A percentile compares a stretch with the other conserved stretches of the same genome.
Evolutionary conservation across 2,329 filamentous ascomycete species (phyloP).

Genomic region (Trichoderma atrobrunneum): DNA sequence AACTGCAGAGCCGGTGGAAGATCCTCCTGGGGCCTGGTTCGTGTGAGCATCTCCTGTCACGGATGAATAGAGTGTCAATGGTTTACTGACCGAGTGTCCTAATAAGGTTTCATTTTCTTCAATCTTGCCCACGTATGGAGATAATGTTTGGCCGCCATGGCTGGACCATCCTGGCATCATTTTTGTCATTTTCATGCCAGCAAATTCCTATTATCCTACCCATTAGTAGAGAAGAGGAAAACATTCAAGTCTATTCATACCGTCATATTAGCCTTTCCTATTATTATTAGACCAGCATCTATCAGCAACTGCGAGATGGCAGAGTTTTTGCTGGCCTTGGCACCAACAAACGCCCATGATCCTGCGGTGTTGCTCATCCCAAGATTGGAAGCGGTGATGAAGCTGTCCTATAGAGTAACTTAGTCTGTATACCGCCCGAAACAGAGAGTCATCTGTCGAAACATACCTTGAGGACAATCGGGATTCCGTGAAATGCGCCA

Average conservation of each 20-base stretch:
- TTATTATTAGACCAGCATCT: constrained; percentile 25
- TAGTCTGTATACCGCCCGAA: background rate
- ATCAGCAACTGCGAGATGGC: constrained; percentile 19
- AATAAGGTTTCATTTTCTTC: constrained; percentile 20
- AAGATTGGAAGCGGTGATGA: constrained; percentile 20
- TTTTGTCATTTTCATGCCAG: constrained; percentile 24
- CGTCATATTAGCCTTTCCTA: constrained; percentile 25
- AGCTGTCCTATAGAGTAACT: constrained; percentile 18
- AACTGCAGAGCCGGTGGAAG: constrained; percentile 35
- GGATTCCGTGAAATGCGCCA: constrained; percentile 26
- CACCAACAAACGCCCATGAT: constrained; percentile 21
- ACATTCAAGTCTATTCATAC: background rate
- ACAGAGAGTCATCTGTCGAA: too few relatives aligned
- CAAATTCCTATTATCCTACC: constrained; percentile 18
- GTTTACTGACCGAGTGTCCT: constrained; percentile 22
- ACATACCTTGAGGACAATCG: constrained; percentile 28
- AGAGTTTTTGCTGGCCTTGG: constrained; percentile 18
- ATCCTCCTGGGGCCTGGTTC: constrained; percentile 32
- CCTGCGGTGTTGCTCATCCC: constrained; percentile 26
- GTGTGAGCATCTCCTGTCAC: background rate
- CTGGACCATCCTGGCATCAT: constrained; percentile 19
- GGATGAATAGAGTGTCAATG: background rate
- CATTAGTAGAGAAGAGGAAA: background rate
- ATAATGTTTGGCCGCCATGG: constrained; percentile 29
- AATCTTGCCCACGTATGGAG: constrained; percentile 26